Conservation (phyloP, 768 basidiomycete species). For the Suillus paluster region DNA sequence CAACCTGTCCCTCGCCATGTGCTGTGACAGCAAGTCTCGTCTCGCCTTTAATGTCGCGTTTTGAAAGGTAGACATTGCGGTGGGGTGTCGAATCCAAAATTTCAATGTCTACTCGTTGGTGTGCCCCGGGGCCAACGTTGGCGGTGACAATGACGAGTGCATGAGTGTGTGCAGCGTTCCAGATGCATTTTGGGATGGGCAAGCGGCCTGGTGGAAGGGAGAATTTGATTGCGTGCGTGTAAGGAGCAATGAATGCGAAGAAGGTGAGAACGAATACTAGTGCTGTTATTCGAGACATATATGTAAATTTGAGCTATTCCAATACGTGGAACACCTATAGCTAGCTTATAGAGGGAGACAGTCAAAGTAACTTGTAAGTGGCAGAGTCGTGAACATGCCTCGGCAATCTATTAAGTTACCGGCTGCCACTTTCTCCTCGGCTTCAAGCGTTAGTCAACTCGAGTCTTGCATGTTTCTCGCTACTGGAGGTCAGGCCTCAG, state of each 20-base stretch:
- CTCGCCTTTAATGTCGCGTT: conserved; percentile 87
- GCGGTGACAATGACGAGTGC: conserved; percentile 96
- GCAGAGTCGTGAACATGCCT: neutral
- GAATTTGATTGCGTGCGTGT: conserved; percentile 81
- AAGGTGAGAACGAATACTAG: conserved; percentile 32
- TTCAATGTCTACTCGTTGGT: conserved; percentile 91
- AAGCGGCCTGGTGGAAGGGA: conserved; percentile 69
- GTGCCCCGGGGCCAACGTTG: conserved; percentile 75
- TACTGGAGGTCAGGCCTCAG: too few species aligned
- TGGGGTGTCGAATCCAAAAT: conserved; percentile 87
- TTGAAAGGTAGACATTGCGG: conserved; percentile 89
- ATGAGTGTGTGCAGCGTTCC: conserved; percentile 89
- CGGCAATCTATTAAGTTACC: neutral
- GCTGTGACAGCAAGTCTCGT: conserved; percentile 93
- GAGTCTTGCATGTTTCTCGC: too few species aligned
- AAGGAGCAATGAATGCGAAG: conserved; percentile 29
- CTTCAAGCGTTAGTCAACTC: too few species aligned
- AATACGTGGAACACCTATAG: neutral
- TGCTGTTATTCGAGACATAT: neutral
- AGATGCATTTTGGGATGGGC: conserved; percentile 86
- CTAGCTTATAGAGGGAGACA: neutral
- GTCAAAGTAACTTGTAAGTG: neutral
- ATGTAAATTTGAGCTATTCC: neutral
- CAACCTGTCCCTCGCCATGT: conserved; percentile 92
- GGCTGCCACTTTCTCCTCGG: neutral